phyloP scores from a whole-genome alignment of 441 rosid genomes.

The Gossypium schwendimanii region DNA sequence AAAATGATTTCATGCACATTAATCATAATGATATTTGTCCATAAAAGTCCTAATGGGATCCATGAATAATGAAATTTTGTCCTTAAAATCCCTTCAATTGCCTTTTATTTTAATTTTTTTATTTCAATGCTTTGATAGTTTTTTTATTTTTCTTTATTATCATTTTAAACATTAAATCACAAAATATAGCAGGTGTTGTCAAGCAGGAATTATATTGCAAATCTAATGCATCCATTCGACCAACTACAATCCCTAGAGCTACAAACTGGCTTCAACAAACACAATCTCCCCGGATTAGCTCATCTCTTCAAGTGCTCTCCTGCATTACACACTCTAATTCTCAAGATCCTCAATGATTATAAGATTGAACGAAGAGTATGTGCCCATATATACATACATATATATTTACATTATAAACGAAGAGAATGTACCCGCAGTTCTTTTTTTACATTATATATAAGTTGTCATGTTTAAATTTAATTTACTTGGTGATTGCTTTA shows the following conservation, averaged over 20 bases:
- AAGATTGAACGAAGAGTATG: conserved; percentile 47
- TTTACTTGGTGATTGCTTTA: neutral
- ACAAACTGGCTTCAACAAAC: conserved; percentile 44
- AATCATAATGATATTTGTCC: neutral
- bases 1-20: neutral
- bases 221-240: conserved; percentile 34
- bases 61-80: too few relatives aligned
- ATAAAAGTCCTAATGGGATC: too few relatives aligned
- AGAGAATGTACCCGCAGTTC: conserved; percentile 22
- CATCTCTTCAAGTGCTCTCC: conserved; percentile 57
- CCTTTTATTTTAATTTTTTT: too few relatives aligned
- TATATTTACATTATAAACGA: conserved; percentile 20
- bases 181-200: conserved; percentile 42
- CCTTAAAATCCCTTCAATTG: too few relatives aligned
- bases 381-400: neutral
- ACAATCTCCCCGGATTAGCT: conserved; percentile 42
- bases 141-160: too few relatives aligned
- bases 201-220: conserved; percentile 28
- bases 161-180: too few relatives aligned
- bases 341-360: conserved; percentile 48
- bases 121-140: too few relatives aligned
- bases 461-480: neutral
- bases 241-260: conserved; percentile 54
- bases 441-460: neutral
- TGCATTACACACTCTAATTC: conserved; percentile 37